A percentile compares a stretch with the other conserved stretches of the same genome.
Evolutionary conservation across 75 land plant genomes (phyloP).

Genomic region (Gnetum montanum): DNA sequence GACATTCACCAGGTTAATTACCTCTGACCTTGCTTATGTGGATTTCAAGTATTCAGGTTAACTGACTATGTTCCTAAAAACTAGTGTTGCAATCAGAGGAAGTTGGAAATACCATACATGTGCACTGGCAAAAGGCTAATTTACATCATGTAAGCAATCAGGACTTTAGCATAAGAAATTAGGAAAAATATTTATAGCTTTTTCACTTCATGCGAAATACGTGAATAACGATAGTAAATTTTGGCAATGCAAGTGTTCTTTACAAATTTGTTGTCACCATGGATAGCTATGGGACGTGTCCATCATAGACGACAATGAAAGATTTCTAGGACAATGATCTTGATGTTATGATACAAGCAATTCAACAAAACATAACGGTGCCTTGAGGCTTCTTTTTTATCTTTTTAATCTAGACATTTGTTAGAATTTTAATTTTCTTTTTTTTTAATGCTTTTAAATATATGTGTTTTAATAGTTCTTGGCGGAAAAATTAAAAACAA

Average conservation of each 20-base stretch:
- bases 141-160: no score
- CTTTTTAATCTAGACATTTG: no score
- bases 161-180: no score
- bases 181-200: no score
- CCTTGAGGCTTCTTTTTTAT: conserved; percentile 2
- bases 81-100: no score
- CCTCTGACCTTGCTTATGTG: not conserved
- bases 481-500: no score
- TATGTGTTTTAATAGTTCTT: not conserved
- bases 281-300: conserved; percentile 48
- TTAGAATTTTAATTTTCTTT: not conserved
- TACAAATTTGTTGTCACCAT: no score
- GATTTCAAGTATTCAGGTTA: not conserved
- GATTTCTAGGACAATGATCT: conserved; percentile 15
- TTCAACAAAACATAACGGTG: conserved; percentile 35
- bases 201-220: no score
- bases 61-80: not conserved
- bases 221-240: no score
- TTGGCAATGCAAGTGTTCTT: no score
- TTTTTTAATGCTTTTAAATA: not conserved
- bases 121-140: no score
- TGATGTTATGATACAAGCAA: conserved; percentile 18
- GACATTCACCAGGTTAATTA: conserved; percentile 69
- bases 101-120: no score
- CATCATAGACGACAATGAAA: conserved; percentile 22